Conservation (phyloP, 371 early-diverging fungal genomes). For the Haplosporangium sp. region DNA sequence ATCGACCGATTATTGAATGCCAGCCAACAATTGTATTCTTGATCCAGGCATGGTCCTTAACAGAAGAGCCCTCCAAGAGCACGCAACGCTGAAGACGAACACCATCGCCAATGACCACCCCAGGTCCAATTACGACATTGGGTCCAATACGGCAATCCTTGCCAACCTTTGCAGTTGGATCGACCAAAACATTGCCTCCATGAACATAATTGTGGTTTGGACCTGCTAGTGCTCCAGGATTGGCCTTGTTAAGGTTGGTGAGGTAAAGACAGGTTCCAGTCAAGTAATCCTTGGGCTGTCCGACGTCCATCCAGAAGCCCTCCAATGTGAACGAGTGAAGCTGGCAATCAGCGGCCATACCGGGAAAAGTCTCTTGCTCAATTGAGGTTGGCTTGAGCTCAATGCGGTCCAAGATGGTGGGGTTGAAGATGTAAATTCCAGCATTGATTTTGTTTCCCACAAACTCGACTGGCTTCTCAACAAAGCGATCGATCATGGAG, state of each 20-base stretch:
- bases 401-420: constrained; percentile 91
- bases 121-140: constrained; percentile 94
- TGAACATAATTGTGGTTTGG: constrained; percentile 68
- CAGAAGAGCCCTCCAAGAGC: constrained; percentile 86
- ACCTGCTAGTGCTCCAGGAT: constrained; percentile 75
- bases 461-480: constrained; percentile 97
- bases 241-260: constrained; percentile 78
- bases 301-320: constrained; percentile 99
- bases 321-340: constrained; percentile 94
- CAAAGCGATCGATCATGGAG: constrained; percentile 90
- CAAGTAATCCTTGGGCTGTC: constrained; percentile 99
- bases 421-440: constrained; percentile 98
- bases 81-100: constrained; percentile 93
- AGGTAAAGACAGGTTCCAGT: constrained; percentile 96
- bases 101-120: constrained; percentile 94
- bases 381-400: constrained; percentile 94
- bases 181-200: constrained; percentile 89
- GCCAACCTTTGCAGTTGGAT: constrained; percentile 93
- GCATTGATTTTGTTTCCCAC: constrained; percentile 99
- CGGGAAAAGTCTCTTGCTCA: constrained; percentile 98
- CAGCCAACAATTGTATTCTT: constrained; percentile 96
- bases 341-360: constrained; percentile 86
- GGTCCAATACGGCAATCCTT: constrained; percentile 95
- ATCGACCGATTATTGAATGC: constrained; percentile 93
- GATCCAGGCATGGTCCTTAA: constrained; percentile 94